These are phyloP conservation scores for Phytophthora sp. DNA, from an alignment of 352 stramenopile genomes.

Conservation along the genomic window DNA sequence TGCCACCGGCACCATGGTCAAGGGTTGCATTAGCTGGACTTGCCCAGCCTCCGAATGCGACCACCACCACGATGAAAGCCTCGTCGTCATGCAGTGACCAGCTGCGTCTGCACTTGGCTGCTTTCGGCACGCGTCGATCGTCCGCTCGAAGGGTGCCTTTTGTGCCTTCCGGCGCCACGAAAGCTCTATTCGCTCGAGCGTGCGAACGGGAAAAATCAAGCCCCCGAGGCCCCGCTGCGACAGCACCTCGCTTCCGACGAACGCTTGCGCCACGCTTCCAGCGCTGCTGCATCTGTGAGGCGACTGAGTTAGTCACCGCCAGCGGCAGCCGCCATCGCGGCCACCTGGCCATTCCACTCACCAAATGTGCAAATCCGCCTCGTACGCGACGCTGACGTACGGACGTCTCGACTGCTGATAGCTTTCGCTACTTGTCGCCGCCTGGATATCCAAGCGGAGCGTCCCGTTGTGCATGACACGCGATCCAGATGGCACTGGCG, in stretches of 20 bases:
- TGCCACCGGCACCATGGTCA: neutral
- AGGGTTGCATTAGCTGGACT: too few species aligned
- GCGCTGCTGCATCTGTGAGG: neutral
- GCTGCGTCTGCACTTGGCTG: neutral
- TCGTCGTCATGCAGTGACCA: neutral
- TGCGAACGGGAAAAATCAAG: slow-evolving; percentile 23
- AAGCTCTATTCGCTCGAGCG: neutral
- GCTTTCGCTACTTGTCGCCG: slow-evolving; percentile 8
- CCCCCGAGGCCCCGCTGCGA: neutral
- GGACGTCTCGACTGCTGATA: neutral
- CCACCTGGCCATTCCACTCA: slow-evolving; percentile 6
- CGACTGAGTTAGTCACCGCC: neutral
- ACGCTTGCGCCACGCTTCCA: too few species aligned
- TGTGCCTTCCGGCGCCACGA: neutral
- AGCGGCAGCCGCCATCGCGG: neutral
- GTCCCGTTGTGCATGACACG: slow-evolving; percentile 23
- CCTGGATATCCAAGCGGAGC: slow-evolving; percentile 19
- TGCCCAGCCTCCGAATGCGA: too few species aligned
- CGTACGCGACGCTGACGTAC: slow-evolving; percentile 13
- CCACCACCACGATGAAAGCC: neutral
- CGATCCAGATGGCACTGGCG: slow-evolving; percentile 19
- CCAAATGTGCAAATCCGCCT: slow-evolving; percentile 17
- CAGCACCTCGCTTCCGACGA: neutral
- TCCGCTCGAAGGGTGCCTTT: slow-evolving; percentile 13
- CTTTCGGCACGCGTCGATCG: slow-evolving; percentile 8